Base-by-base conservation (phyloP, 2,329 filamentous ascomycete genomes). In the Teratosphaeria destructans region DNA sequence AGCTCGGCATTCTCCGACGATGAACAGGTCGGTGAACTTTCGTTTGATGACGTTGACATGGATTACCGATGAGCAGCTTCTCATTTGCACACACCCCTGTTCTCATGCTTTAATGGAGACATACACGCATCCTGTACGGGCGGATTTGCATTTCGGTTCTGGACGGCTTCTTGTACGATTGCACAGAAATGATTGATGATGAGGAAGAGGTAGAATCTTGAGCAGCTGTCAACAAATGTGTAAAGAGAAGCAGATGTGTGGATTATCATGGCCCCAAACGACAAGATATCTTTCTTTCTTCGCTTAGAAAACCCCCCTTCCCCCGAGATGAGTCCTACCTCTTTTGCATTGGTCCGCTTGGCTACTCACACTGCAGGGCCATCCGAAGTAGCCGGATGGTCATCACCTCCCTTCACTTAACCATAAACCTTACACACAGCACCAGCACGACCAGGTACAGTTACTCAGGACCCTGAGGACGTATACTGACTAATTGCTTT, bases 21-120 rank as follows among this genome's bases (percentile, higher is more conserved):
- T 71, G 83, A 86, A 76, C 83, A 85, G 82, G 83, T 87, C 79
- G 82, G 84, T 85, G 78, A 81, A 79, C 75, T 81, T 78, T 81
- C 78, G 73, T 82, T 83, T 78, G 80, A 79, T 75, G 81, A 84
- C 75, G 76, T 82, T 74, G 79, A 83, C 73, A 83, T 83, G 81
- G 78, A 78, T 67, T 81, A 82, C 73, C 75, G 77, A 76, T 83
- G 76, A 81, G 70, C 34, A 56, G 57, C 34, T 65, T 57, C 59
- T 57, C 34, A 54, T 49, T 59, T 59, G 19, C 53, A 55, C 53
- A 32, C 53, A 34, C 14, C 34, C 19, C 34, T n/a, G 6, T 32
- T 19, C 10, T 32, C 26, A 19, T 55, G 27, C n/a, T 49, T 49
- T 49, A 10, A n/a, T 14, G 37, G 37, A 43, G 27, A 52, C 49